Conservation (phyloP, 192 early-diverging fungal genomes). For the Radiomyces spectabilis region DNA sequence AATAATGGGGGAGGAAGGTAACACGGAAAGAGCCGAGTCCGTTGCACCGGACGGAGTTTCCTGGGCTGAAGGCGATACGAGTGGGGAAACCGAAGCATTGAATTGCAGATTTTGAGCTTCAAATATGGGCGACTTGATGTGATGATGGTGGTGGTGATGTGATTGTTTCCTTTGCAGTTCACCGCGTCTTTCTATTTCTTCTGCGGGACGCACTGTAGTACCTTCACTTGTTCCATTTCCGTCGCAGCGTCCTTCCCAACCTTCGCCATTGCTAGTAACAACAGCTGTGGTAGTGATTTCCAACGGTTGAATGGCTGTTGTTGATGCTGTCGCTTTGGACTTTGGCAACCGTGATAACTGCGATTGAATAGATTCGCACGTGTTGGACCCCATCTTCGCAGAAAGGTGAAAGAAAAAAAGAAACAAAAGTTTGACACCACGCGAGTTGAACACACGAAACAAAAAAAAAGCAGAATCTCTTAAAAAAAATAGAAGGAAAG, state of each 20-base stretch:
- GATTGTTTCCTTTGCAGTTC: neutral
- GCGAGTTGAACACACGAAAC: too few relatives aligned
- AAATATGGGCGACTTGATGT: neutral
- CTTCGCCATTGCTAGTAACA: neutral
- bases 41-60: neutral
- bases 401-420: too few relatives aligned
- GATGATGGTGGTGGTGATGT: neutral
- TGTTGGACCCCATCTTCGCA: neutral
- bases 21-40: neutral
- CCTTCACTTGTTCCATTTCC: too few relatives aligned
- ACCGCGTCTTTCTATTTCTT: neutral
- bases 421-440: too few relatives aligned
- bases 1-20: constrained; percentile 5
- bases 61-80: neutral
- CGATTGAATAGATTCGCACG: neutral
- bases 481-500: neutral
- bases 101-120: neutral
- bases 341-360: constrained; percentile 15
- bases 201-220: too few relatives aligned
- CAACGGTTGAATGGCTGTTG: constrained; percentile 25
- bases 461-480: too few relatives aligned
- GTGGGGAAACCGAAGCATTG: neutral
- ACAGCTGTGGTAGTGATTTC: constrained; percentile 29
- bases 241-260: too few relatives aligned
- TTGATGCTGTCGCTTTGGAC: constrained; percentile 22